These are phyloP conservation scores for Coemansia sp. DNA, from an alignment of 192 early-diverging fungal genomes.

Conservation along the genomic window DNA sequence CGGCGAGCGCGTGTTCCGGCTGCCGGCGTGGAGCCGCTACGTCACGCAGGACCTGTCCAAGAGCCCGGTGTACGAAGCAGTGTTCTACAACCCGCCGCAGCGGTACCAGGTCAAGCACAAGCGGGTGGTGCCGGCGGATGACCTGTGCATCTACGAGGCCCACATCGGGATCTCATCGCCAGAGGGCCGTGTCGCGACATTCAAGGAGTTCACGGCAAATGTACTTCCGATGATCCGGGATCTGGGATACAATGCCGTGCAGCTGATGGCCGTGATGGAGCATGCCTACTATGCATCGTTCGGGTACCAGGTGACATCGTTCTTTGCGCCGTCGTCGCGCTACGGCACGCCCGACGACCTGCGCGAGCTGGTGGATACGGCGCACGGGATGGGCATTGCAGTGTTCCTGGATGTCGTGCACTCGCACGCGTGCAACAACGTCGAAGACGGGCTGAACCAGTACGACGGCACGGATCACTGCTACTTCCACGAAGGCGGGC, in stretches of 20 bases:
- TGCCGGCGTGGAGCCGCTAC: conserved; percentile 83
- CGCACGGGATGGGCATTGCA: conserved; percentile 79
- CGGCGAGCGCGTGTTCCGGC: conserved; percentile 76
- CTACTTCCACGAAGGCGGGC: conserved; percentile 87
- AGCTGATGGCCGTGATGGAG: conserved; percentile 95
- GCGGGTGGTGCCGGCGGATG: conserved; percentile 58
- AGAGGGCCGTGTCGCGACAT: conserved; percentile 76
- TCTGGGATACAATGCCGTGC: conserved; percentile 77
- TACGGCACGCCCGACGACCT: conserved; percentile 93
- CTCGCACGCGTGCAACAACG: conserved; percentile 94
- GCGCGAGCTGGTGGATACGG: conserved; percentile 85
- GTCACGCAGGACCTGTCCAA: conserved; percentile 80
- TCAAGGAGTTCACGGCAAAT: conserved; percentile 82
- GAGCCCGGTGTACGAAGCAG: conserved; percentile 80
- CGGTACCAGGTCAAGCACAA: conserved; percentile 75
- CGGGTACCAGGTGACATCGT: conserved; percentile 97
- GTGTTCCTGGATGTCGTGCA: conserved; percentile 94
- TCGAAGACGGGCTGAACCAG: conserved; percentile 87
- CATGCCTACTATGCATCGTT: conserved; percentile 98
- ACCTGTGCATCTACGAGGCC: conserved; percentile 85
- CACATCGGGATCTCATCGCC: conserved; percentile 92
- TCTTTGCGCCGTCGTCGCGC: conserved; percentile 89
- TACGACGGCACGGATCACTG: conserved; percentile 96
- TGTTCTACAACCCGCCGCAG: conserved; percentile 89
- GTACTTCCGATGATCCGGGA: conserved; percentile 79